Percentiles rank a stretch among this genome's conserved stretches.
phyloP scores from a whole-genome alignment of 164 flowering plant species.

The Saururus chinensis region DNA sequence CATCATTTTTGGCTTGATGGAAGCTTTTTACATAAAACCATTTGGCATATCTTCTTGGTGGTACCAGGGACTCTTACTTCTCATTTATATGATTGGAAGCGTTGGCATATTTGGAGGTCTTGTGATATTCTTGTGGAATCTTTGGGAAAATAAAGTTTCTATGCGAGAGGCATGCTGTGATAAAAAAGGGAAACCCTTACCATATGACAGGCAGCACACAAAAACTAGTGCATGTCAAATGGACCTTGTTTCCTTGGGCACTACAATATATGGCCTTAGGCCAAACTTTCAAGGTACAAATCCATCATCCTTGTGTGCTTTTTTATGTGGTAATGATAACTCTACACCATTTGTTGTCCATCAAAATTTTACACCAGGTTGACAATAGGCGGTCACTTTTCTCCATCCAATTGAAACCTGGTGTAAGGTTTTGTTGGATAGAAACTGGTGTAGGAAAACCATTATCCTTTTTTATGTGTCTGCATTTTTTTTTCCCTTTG shows the following conservation, averaged over 20 bases:
- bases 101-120: constrained; percentile 62
- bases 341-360: too few relatives aligned
- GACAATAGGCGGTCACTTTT: too few relatives aligned
- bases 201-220: constrained; percentile 5
- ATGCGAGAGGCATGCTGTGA: constrained; percentile 10
- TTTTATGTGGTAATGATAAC: too few relatives aligned
- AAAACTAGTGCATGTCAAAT: constrained; percentile 8
- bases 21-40: constrained; percentile 50
- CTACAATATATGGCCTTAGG: constrained; percentile 47
- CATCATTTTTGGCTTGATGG: constrained; percentile 28
- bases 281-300: constrained; percentile 65
- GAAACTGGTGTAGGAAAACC: too few relatives aligned
- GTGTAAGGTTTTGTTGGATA: too few relatives aligned
- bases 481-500: too few relatives aligned
- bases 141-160: constrained; percentile 39
- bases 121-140: constrained; percentile 56
- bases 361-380: too few relatives aligned
- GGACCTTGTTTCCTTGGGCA: constrained; percentile 17
- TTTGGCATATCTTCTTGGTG: constrained; percentile 39
- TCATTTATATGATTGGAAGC: constrained; percentile 57
- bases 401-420: too few relatives aligned
- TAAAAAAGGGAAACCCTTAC: constrained; percentile 7
- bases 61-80: constrained; percentile 67
- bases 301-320: too few relatives aligned
- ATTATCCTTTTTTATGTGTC: too few relatives aligned